Base-by-base conservation (phyloP, 441 rosid genomes). In the Melastoma candidum region DNA sequence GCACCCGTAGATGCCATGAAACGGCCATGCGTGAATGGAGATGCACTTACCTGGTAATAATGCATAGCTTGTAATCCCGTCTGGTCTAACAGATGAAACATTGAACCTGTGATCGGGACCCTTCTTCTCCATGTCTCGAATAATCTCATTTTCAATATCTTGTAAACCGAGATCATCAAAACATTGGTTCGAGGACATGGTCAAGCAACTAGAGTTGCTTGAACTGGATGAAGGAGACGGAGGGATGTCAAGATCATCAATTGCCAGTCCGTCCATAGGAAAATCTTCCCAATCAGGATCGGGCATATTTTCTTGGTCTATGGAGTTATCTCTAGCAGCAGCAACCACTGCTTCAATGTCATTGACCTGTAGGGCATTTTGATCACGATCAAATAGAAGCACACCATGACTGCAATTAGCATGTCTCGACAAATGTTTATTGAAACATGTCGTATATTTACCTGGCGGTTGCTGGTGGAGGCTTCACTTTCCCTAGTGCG, bases 161-260 rank as follows among this genome's bases (percentile, higher is more conserved):
- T 56, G 57, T 63, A 77, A 58, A 26, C 70, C 78, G 26, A 43
- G 9, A 7, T 75, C 44, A 49, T 81, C 85, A 48, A 77, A 83
- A 57, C 48, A 72, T 60, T 70, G 81, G 52, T 60, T 63, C 0
- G 87, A 83, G 41, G 85, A 80, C 63, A 70, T 51, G 57, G 78
- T 68, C 59, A 65, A 0, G 47, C 79, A 64, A 45, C 86, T 83
- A 11, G 90, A 83, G 65, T 67, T 74, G 36, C 69, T 78, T 3
- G 85, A 80, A 67, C 78, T 69, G 2, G 85, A 83, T 39, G 79
- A 68, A 50, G 71, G 58, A 0, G 79, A 75, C 49, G 12, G 56
- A 60, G 56, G 82, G 48, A 11, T 52, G 17, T 55, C 72, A 36
- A 36, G 82, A 69, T 83, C 92, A 2, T 0, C 36, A 66, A 78